Evolutionary conservation across 2,329 filamentous ascomycete genomes (phyloP).

Genomic region (Plenodomus biglobosus): DNA sequence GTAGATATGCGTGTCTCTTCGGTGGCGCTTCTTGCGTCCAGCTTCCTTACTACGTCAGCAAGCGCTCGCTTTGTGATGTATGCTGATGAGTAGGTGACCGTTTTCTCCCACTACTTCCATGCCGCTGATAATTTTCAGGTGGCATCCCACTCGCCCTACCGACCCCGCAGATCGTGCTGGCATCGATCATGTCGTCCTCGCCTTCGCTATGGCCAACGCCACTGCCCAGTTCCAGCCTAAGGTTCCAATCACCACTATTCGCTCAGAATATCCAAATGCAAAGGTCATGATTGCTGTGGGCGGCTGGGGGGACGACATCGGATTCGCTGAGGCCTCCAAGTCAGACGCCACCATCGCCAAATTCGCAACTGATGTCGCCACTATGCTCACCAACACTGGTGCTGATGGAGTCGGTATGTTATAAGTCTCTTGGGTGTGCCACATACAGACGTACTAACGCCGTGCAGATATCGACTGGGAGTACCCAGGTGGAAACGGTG

Average conservation of each 20-base stretch:
- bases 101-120: not conserved
- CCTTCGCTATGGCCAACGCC: constrained; percentile 46
- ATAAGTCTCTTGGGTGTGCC: constrained; percentile 13
- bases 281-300: constrained; percentile 72
- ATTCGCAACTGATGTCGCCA: constrained; percentile 66
- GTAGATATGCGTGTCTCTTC: constrained; percentile 22
- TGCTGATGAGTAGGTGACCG: constrained; percentile 34
- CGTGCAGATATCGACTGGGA: constrained; percentile 67
- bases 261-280: constrained; percentile 58
- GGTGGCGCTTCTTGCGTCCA: constrained; percentile 15
- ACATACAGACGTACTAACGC: not conserved
- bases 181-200: constrained; percentile 41
- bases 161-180: constrained; percentile 32
- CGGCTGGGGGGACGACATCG: constrained; percentile 70
- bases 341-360: constrained; percentile 54
- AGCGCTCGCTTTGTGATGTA: constrained; percentile 38
- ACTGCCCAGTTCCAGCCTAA: constrained; percentile 56
- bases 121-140: constrained; percentile 19
- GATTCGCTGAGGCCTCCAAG: constrained; percentile 61
- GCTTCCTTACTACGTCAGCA: constrained; percentile 15
- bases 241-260: constrained; percentile 54
- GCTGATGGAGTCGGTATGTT: constrained; percentile 65
- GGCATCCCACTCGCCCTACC: constrained; percentile 36
- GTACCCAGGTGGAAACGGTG: constrained; percentile 64
- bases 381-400: constrained; percentile 62